Evolutionary conservation across 2,329 filamentous ascomycete species (phyloP), one percentile per base, ranked within the genome.

Genomic region (Fusarium sulawesiense): DNA sequence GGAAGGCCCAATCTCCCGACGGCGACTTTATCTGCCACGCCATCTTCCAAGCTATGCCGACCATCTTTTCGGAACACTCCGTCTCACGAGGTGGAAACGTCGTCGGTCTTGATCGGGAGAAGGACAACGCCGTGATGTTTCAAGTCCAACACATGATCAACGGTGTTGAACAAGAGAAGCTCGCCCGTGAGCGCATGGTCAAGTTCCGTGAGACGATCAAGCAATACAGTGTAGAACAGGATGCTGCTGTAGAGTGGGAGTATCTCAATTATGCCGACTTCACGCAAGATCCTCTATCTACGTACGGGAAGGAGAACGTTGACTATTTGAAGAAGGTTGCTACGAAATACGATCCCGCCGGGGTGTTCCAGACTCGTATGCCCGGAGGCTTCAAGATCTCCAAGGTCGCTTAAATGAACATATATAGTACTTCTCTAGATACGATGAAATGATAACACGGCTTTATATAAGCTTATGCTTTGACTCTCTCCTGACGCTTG

Each of bases 201-300:
- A n/a, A 40, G 14, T 64, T 64, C 34, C 58, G 58, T 1, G 41
- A 48, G 18, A 23, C 34, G 0, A 56, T 64, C 4, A 64, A 64
- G 34, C 60, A 64, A n/a, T 63, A 40, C 4, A 64, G 58, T 4
- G 18, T 64, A 1, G 58, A 56, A 7, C 42, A 64, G 11, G 42
- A 32, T 1, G 58, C 27, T 6, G 58, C 60, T 5, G 60, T 64
- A 1, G 42, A 64, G 1, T 64, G 60, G 60, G 58, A 64, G 23
- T 64, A 64, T 25, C 60, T 64, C 2, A 64, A 64, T 23, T 64
- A 64, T 16, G 60, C 60, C 10, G 60, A 64, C n/a, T 64, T 64
- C 1, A 64, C 48, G 0, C 60, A 64, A 8, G 60, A 64, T 23
- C 60, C 60, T 5, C 48, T 64, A 0, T 64, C 60, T 25, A 64